Evolutionary conservation across 1,284 basidiomycete species (phyloP), one percentile per base, ranked within the genome.

Genomic region (Marasmius fiardii): DNA sequence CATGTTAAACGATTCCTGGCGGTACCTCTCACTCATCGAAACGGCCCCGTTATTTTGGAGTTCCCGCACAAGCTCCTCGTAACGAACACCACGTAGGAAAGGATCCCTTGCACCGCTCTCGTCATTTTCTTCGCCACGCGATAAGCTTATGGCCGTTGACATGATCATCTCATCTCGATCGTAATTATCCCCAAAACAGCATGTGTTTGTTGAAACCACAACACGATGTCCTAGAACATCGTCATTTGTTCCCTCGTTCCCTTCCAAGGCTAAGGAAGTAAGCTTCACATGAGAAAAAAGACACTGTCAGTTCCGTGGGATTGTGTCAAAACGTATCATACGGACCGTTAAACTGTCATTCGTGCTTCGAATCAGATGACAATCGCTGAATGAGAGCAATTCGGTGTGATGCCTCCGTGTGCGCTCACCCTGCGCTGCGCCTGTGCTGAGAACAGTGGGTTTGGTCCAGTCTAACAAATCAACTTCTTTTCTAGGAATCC

Each of bases 361-460:
- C 6, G 64, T 51, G 50, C 71, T 66, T 58, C 74, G 70, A 43
- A 73, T 69, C 28, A 86, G 67, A 61, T 74, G 69, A 31, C 81
- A 78, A 64, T 90, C 84, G 52, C 75, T 71, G 66, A 78, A 83
- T 54, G 83, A 85, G 63, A 81, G 60, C 57, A 71, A 54, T 58
- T 85, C 83, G 37, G 71, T 69, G 51, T 72, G 67, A 61, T 62
- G 53, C 37, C 54, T 54, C 57, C 61, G 35, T 52, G 56, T 45
- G 52, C 52, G 53, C 18, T 26, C 48, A 55, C 59, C 54, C 54
- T 48, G 52, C 64, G 57, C 58, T 49, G 39, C 47, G 47, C 53
- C 23, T 18, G 12, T 24, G 1, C 45, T 41, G 7, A 51, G 24
- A 49, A 60, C 28, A 31, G 28, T 49, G 55, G n/a, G n/a, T n/a